Evolutionary conservation across 2,329 filamentous ascomycete genomes (phyloP).

Genomic region (Paracoccidioides brasiliensis): DNA sequence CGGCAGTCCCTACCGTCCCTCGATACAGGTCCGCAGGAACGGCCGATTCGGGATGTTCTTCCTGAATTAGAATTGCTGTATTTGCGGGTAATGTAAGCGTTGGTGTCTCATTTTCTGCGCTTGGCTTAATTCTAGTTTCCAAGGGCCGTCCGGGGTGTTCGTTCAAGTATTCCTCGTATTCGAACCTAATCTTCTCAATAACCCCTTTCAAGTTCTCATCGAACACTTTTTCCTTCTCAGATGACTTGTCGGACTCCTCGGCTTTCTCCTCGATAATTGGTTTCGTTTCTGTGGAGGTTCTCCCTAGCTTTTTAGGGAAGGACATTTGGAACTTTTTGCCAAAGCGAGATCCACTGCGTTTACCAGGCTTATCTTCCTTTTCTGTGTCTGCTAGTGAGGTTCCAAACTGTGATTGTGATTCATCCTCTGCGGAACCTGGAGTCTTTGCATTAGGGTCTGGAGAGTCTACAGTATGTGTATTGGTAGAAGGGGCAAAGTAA

Average conservation of each 20-base stretch:
- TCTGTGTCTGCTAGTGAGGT: slow-evolving; percentile 16
- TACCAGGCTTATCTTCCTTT: slow-evolving; percentile 50
- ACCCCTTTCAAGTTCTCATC: slow-evolving; percentile 36
- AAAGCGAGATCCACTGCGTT: slow-evolving; percentile 49
- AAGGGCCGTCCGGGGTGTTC: slow-evolving; percentile 26
- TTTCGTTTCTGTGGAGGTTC: slow-evolving; percentile 54
- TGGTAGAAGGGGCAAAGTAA: slow-evolving; percentile 8
- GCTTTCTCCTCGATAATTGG: slow-evolving; percentile 62
- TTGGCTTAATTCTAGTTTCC: slow-evolving; percentile 30
- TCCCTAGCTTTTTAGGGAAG: slow-evolving; percentile 65
- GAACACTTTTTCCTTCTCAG: slow-evolving; percentile 35
- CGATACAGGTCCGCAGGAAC: slow-evolving; percentile 76
- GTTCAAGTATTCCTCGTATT: slow-evolving; percentile 33
- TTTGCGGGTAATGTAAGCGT: slow-evolving; percentile 31
- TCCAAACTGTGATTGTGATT: slow-evolving; percentile 2
- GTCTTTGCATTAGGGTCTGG: slow-evolving; percentile 14
- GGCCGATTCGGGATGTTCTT: slow-evolving; percentile 49
- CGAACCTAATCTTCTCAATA: slow-evolving; percentile 33
- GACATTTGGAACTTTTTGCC: slow-evolving; percentile 73
- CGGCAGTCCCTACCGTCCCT: slow-evolving; percentile 68
- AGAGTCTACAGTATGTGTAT: slow-evolving; percentile 12
- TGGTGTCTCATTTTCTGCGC: slow-evolving; percentile 33
- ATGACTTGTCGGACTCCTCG: slow-evolving; percentile 42
- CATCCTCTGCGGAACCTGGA: slow-evolving; percentile 11
- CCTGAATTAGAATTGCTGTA: slow-evolving; percentile 51